These are phyloP conservation scores for Nelumbo lutea DNA, from an alignment of 164 flowering plant genomes.

Conservation along the genomic window DNA sequence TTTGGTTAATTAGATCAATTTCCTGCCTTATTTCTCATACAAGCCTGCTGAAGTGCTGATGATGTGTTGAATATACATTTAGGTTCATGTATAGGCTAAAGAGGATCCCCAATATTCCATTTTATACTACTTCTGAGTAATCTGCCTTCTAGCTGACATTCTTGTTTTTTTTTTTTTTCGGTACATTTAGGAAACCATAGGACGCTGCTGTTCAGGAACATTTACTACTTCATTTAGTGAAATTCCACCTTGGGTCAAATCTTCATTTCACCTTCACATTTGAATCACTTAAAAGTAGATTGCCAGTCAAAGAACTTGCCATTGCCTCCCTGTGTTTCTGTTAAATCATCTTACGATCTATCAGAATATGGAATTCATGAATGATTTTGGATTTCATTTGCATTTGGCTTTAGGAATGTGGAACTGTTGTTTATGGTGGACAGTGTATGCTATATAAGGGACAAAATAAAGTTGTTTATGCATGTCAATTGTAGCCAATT, in stretches of 20 bases:
- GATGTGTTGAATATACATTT: constrained; percentile 23
- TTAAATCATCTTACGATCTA: background rate
- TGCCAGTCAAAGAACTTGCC: background rate
- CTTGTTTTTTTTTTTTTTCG: background rate
- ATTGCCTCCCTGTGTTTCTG: background rate
- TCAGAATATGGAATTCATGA: background rate
- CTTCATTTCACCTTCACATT: background rate
- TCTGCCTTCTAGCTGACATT: background rate
- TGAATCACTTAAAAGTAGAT: background rate
- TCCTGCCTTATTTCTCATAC: constrained; percentile 10
- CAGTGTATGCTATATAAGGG: too few species aligned
- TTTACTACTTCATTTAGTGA: background rate
- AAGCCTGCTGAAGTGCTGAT: background rate
- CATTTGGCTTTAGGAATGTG: background rate
- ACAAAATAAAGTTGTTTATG: background rate
- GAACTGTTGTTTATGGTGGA: background rate
- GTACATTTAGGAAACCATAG: background rate
- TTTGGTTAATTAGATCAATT: constrained; percentile 9
- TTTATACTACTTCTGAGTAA: constrained; percentile 4
- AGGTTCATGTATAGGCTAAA: background rate
- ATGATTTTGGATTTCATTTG: background rate
- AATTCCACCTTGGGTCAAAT: background rate
- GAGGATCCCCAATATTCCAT: constrained; percentile 23
- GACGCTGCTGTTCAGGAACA: background rate
- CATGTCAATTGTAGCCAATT: background rate